Base-by-base conservation (phyloP, 2,329 filamentous ascomycete species). In the Stemphylium vesicarium region DNA sequence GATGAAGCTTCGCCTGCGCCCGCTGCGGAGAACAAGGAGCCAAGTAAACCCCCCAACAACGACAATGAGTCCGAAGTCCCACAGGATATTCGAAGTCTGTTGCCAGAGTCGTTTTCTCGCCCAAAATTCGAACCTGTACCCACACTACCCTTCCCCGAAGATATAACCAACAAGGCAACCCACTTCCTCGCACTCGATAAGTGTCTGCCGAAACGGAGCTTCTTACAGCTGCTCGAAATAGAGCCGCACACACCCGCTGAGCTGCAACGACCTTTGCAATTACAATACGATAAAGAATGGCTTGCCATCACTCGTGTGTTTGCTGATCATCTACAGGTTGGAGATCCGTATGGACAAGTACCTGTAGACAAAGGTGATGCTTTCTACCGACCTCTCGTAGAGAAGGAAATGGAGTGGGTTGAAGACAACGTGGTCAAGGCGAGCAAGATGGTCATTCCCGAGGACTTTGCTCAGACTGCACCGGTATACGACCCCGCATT, bases 261-360 rank as follows among this genome's bases (percentile, higher is more conserved):
- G 20, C 37, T 78, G 44, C 46, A 67, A 13, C 75, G 79, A 2
- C 86, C 86, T 1, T 84, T 86, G 63, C 80, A 78, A 10, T 81
- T 97, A 0, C 80, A 87, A 42, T 98, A 99, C 72, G 95, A 99
- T 74, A 86, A 88, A 10, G 95, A 99, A 78, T 99, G 94, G 94
- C 86, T 99, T 7, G 90, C 95, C 37, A 97, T 99, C 60, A 93
- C 88, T 11, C 89, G 94, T 37, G 88, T 87, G 7, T 96, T 98
- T 69, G 85, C 90, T 36, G 66, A 80, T 3, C 81, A 85, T 36
- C 67, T 80, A 38, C 68, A 75, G 26, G 80, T 95, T 2, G 75
- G 79, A 1, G 90, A 91, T 53, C 80, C 80, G 4, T 71, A 77
- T 7, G 81, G 83, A 1, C 74, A 76, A 35, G 75, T 84, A 0